Evolutionary conservation across 2,329 filamentous ascomycete species (phyloP).

Genomic region (Cordyceps fumosorosea): DNA sequence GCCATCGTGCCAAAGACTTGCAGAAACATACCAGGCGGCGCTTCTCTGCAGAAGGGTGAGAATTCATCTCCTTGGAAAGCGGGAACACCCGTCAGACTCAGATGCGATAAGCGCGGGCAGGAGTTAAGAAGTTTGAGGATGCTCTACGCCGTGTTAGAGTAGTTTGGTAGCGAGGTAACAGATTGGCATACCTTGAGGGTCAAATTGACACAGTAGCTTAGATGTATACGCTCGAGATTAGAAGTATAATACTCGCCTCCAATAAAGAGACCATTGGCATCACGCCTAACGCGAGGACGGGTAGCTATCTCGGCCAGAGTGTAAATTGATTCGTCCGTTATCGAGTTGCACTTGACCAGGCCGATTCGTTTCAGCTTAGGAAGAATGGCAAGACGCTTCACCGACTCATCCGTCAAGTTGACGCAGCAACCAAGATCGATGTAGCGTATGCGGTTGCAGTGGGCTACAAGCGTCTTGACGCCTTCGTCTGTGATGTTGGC

Average conservation of each 20-base stretch:
- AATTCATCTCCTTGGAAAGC: constrained; percentile 84
- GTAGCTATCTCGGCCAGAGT: constrained; percentile 69
- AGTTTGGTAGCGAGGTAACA: background rate
- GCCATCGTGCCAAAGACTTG: background rate
- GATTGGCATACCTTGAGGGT: constrained; percentile 62
- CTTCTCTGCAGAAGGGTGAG: constrained; percentile 76
- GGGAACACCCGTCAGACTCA: constrained; percentile 88
- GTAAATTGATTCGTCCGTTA: constrained; percentile 84
- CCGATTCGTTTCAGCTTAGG: constrained; percentile 94
- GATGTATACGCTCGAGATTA: constrained; percentile 85
- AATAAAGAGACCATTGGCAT: constrained; percentile 39
- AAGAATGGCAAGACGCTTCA: constrained; percentile 74
- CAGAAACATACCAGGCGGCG: constrained; percentile 57
- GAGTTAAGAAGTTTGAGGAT: constrained; percentile 85
- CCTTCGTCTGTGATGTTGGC: constrained; percentile 83
- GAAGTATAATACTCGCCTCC: constrained; percentile 49
- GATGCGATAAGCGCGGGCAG: constrained; percentile 85
- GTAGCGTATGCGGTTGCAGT: constrained; percentile 90
- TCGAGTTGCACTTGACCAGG: constrained; percentile 84
- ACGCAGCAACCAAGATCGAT: constrained; percentile 96
- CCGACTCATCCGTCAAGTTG: constrained; percentile 79
- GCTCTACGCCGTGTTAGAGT: constrained; percentile 49
- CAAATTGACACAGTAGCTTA: constrained; percentile 87
- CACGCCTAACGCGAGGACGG: constrained; percentile 42
- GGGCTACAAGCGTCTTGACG: constrained; percentile 74